Percentiles rank a stretch among this genome's conserved stretches.
Conservation (phyloP, 441 rosid species). For the Biscutella laevigata region DNA sequence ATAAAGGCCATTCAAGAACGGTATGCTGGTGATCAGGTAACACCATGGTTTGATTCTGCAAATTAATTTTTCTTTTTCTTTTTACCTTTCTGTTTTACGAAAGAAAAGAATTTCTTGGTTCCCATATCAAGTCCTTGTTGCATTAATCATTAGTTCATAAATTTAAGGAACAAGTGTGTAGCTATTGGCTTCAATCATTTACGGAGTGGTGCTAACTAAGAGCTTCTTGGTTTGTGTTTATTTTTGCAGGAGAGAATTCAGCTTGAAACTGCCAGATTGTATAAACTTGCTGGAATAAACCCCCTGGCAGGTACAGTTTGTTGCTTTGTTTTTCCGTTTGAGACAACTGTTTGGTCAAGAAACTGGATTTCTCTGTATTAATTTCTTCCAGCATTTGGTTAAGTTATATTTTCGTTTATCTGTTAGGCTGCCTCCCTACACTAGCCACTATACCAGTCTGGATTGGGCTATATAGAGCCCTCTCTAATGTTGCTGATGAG, state of each 20-base stretch:
- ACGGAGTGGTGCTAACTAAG: background rate
- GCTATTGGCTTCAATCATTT: background rate
- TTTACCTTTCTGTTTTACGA: background rate
- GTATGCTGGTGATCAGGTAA: slow-evolving; percentile 80
- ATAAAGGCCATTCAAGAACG: slow-evolving; percentile 79
- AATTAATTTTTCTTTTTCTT: background rate
- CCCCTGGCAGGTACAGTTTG: slow-evolving; percentile 68
- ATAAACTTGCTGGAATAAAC: slow-evolving; percentile 85
- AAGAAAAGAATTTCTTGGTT: too few relatives aligned
- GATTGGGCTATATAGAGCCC: slow-evolving; percentile 96
- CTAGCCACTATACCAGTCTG: slow-evolving; percentile 94
- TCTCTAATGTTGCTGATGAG: slow-evolving; percentile 91
- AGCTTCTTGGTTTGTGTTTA: slow-evolving; percentile 5
- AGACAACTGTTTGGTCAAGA: background rate
- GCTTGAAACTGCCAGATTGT: slow-evolving; percentile 86
- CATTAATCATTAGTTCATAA: background rate
- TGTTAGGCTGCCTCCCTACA: slow-evolving; percentile 80
- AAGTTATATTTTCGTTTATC: slow-evolving; percentile 8
- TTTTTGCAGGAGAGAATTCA: slow-evolving; percentile 77
- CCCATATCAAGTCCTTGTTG: background rate
- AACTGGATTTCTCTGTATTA: background rate
- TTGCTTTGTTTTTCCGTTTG: background rate
- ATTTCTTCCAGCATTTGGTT: background rate
- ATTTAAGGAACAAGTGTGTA: background rate
- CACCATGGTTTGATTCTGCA: background rate